Base-by-base conservation (phyloP, 2,329 filamentous ascomycete species). In the Purpureocillium lavendulum region DNA sequence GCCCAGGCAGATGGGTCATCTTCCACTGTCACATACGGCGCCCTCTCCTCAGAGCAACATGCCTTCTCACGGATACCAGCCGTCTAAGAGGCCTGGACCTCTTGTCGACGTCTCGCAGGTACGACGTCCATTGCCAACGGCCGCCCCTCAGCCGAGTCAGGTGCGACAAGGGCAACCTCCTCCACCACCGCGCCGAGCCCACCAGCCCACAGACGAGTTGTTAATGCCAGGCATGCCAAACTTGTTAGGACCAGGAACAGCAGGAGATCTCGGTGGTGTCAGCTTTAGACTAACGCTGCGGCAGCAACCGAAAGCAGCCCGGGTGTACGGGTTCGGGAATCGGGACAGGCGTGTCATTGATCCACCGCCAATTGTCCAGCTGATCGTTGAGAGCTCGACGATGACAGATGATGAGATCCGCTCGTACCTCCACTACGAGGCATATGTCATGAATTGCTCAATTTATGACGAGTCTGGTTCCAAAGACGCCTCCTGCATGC, bases 321-420 rank as follows among this genome's bases (percentile, higher is more conserved):
- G 86, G 49, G 85, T 84, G 31, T 92, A 86, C 53, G 86, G 86
- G 1, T 90, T 88, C 56, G 86, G 86, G 44, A 86, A 90, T 60
- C 73, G 85, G 47, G 86, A 92, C 55, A 76, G 86, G 30, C 75
- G 86, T 45, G 84, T 88, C 13, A 85, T 92, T 46, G 86, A 92
- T 54, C 86, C 86, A 31, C 86, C 86, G 3, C 86, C 86, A 12
- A 90, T 92, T 52, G 75, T 92, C 16, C 80, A 90, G 55, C 73
- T 90, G 35, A 67, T 70, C 21, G 75, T 87, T 40, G 75, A 77
- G 38, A 74, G 82, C 45, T 68, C 74, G 1, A 66, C 56, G 15
- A 55, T 71, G 18, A 68, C 75, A 9, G 61, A 67, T 31, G 73
- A 77, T 34, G 79, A 86, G 46, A 61, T 69, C 13, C 58, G 53